Base-by-base conservation (phyloP, 495 filamentous ascomycete species). In the Hypomontagnella monticulosa region DNA sequence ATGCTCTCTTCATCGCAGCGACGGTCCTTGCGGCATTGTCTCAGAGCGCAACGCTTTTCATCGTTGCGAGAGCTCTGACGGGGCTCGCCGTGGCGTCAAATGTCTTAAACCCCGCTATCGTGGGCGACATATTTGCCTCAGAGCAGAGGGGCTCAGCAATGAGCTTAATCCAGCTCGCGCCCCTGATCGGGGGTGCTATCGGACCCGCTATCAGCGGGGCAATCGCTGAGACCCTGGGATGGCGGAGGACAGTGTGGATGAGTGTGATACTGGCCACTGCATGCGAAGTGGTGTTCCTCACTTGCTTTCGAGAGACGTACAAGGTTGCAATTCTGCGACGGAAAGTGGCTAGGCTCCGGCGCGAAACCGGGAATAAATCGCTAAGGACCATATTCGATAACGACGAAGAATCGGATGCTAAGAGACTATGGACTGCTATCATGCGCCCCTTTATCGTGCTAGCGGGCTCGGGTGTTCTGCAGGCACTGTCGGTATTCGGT, bases 201-300 rank as follows among this genome's bases (percentile, higher is more conserved):
- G 88, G 88, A 0, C 81, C 90, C 4, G 83, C 87, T 8, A 79
- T 90, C 12, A 83, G 85, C 9, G 85, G 84, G 11, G 78, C 82
- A 4, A 78, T 90, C 10, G 84, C 90, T 33, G 80, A 90, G 66
- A 83, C 66, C 0, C 65, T 79, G 11, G 87, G 83, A 34, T 91
- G 82, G 87, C 81, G 80, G 55, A 82, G 72, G 64, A 85, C 81
- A 0, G 76, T 85, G 36, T 88, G 76, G 82, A 80, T 83, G 61
- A 80, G 79, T 23, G 76, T 80, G 44, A 79, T 63, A 65, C 69
- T 86, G 30, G 82, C 83, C 4, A 73, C 73, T 4, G 67, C 73
- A 1, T 79, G 83, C 14, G 78, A 84, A 72, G 41, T 80, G n/a
- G 27, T 81, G 4, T 81, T 86, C 47, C 51, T 82, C 20, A 66